Conservation (phyloP, 441 rosid genomes). For the Capsella rubella region DNA sequence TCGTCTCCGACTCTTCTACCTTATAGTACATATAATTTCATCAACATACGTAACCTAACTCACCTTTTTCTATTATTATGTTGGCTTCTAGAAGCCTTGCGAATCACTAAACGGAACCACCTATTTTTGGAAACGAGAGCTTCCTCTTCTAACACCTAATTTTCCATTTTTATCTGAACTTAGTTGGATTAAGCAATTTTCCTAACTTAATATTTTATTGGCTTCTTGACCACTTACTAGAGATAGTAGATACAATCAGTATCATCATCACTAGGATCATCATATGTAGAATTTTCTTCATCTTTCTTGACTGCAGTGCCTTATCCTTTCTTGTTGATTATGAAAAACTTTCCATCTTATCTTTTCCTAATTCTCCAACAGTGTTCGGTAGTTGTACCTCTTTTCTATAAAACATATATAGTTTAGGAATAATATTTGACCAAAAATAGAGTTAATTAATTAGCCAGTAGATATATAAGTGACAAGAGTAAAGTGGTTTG, state of each 20-base stretch:
- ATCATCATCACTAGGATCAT: not conserved
- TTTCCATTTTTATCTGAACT: not conserved
- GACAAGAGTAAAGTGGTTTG: not conserved
- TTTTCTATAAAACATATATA: no score
- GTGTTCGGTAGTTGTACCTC: not conserved
- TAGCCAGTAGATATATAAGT: not conserved
- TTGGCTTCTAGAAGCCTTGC: conserved; percentile 18
- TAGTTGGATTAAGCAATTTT: not conserved
- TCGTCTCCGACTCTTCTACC: not conserved
- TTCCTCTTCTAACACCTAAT: not conserved
- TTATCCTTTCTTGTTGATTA: not conserved
- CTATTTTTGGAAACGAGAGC: not conserved
- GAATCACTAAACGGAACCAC: not conserved
- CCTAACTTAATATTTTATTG: not conserved
- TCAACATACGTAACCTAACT: not conserved
- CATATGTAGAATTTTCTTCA: not conserved
- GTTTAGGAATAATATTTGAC: no score
- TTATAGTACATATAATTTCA: not conserved
- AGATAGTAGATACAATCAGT: not conserved
- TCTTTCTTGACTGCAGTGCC: not conserved
- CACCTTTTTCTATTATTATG: not conserved
- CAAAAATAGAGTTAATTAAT: not conserved
- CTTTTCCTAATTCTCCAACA: not conserved
- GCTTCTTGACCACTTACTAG: not conserved
- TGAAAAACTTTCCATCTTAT: not conserved